These are phyloP conservation scores for Aspergillus fructus DNA, from an alignment of 2,329 filamentous ascomycete species.

Conservation along the genomic window DNA sequence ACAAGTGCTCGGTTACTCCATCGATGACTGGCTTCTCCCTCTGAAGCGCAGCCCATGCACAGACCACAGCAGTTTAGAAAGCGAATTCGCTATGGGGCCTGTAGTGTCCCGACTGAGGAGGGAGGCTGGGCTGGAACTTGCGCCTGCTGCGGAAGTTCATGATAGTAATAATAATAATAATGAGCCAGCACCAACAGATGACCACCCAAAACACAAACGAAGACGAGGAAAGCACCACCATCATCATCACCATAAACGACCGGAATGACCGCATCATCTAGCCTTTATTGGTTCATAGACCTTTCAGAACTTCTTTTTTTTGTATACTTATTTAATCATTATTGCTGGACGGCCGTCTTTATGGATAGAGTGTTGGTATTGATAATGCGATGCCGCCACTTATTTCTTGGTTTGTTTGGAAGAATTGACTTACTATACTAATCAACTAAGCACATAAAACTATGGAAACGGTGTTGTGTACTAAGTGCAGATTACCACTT, in stretches of 20 bases:
- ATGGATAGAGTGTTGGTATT: neutral
- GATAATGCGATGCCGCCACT: no score
- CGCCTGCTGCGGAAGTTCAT: slow-evolving; percentile 4
- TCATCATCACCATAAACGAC: neutral
- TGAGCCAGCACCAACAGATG: slow-evolving; percentile 1
- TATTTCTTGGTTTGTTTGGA: no score
- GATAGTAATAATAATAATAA: neutral
- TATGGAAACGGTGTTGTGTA: no score
- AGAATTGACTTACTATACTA: no score
- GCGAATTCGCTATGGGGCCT: slow-evolving; percentile 68
- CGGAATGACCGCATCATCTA: neutral
- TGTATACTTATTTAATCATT: neutral
- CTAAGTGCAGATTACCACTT: neutral
- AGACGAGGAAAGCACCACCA: slow-evolving; percentile 15
- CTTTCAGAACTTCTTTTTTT: neutral
- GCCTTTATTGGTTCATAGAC: neutral
- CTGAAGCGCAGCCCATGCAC: slow-evolving; percentile 72
- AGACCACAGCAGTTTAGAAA: slow-evolving; percentile 63
- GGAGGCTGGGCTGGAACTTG: slow-evolving; percentile 39
- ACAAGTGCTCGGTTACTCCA: slow-evolving; percentile 71
- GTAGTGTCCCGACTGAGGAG: slow-evolving; percentile 58
- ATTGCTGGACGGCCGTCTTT: neutral
- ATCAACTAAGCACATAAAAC: no score
- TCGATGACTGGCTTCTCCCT: slow-evolving; percentile 79
- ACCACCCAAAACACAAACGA: slow-evolving; percentile 15